Conservation (phyloP, 2,329 filamentous ascomycete species). For the Colletotrichum agaves region DNA sequence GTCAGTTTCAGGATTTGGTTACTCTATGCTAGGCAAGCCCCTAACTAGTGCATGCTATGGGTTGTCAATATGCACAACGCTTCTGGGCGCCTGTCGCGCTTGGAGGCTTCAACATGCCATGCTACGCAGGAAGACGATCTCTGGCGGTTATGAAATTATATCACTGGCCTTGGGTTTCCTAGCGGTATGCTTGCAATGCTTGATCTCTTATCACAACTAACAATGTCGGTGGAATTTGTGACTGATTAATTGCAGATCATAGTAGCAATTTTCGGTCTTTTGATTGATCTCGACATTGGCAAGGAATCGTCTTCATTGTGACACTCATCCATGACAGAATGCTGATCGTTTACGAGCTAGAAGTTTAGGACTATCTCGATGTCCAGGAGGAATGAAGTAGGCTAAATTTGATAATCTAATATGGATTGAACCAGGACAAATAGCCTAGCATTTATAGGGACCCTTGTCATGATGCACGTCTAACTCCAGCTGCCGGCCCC, state of each 20-base stretch:
- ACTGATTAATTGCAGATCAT: slow-evolving; percentile 16
- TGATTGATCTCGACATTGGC: slow-evolving; percentile 36
- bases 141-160: slow-evolving; percentile 46
- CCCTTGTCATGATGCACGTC: not conserved
- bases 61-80: slow-evolving; percentile 50
- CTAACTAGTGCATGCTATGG: slow-evolving; percentile 57
- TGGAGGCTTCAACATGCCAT: slow-evolving; percentile 48
- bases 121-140: slow-evolving; percentile 45
- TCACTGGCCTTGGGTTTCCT: slow-evolving; percentile 33
- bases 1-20: slow-evolving; percentile 60
- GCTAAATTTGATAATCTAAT: too few relatives aligned
- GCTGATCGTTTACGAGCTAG: too few relatives aligned
- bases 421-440: too few relatives aligned
- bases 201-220: not conserved
- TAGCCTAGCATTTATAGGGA: too few relatives aligned
- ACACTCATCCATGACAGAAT: not conserved
- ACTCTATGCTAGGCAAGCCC: slow-evolving; percentile 69
- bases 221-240: not conserved
- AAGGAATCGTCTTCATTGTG: slow-evolving; percentile 18
- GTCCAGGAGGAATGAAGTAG: too few relatives aligned
- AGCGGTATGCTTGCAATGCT: slow-evolving; percentile 27
- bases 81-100: slow-evolving; percentile 45
- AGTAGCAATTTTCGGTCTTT: slow-evolving; percentile 30
- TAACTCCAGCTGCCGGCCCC: not conserved
- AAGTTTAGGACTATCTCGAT: too few relatives aligned